Base-by-base conservation (phyloP, 2,329 filamentous ascomycete genomes). In the Botrytis byssoidea region DNA sequence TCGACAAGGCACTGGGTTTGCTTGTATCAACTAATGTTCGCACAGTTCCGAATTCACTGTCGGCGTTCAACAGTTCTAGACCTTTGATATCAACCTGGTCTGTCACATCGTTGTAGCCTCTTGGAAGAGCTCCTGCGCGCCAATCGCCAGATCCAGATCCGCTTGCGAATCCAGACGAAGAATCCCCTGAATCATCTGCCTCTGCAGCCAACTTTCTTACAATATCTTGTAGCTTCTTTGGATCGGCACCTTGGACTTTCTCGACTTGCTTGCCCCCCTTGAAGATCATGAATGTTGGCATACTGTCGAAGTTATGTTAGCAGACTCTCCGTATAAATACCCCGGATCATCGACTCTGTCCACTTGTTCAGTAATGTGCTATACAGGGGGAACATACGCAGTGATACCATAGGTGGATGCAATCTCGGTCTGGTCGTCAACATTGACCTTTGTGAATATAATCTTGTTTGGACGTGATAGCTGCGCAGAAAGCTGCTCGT, bases 271-370 rank as follows among this genome's bases (percentile, higher is more conserved):
- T 86, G 78, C 90, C 91, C 80, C 92, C 88, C 79, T 92, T 91
- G 85, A 93, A 97, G 79, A 98, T 88, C 80, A 98, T 88, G 83
- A 98, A 97, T n/a, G 95, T 97, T 14, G 96, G 96, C 81, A 95
- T 88, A 40, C 87, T 88, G 70, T 32, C 46, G 16, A 7, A 70
- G 71, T 32, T 25, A 1, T 46, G 55, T 77, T 73, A 76, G 75
- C 48, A 69, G 57, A 35, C 14, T 4, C 10, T 59, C 5, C 8
- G 32, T 48, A 14, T 22, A 16, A 25, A n/a, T 20, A 32, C 5
- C 18, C 10, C 51, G 7, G n/a, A 18, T 29, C 12, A 61, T 25
- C 32, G 4, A n/a, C 40, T 16, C n/a, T 10, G 10, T 12, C 20
- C 8, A 3, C 61, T 32, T 16, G 29, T 57, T 22, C 14, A 32